A percentile compares a stretch with the other conserved stretches of the same genome.
phyloP scores from a whole-genome alignment of 805 yeast genomes.

The Nakazawaea molendinolei region DNA sequence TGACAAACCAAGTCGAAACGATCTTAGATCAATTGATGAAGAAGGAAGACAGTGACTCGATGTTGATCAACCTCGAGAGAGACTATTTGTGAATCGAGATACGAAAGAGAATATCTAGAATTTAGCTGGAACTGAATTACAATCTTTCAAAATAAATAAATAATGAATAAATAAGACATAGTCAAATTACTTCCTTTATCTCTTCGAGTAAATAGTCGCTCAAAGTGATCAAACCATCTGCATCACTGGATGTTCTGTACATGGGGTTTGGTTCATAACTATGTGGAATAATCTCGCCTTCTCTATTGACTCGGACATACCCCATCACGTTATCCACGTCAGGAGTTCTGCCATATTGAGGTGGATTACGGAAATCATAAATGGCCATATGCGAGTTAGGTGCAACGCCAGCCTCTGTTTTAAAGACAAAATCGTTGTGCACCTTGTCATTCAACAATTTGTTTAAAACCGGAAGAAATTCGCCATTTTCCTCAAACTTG shows the following conservation, averaged over 20 bases:
- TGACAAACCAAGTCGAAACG: slow-evolving; percentile 33
- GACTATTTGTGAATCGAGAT: slow-evolving; percentile 41
- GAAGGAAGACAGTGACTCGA: slow-evolving; percentile 25
- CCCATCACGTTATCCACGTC: slow-evolving; percentile 69
- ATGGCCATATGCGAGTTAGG: slow-evolving; percentile 58
- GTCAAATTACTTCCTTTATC: slow-evolving; percentile 17
- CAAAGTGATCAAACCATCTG: slow-evolving; percentile 43
- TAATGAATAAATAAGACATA: slow-evolving; percentile 4
- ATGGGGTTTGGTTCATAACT: slow-evolving; percentile 52
- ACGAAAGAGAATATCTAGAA: no score
- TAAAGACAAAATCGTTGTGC: slow-evolving; percentile 43
- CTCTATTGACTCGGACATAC: slow-evolving; percentile 50
- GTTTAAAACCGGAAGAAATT: slow-evolving; percentile 20
- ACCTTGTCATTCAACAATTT: slow-evolving; percentile 18
- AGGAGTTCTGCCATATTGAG: slow-evolving; percentile 60
- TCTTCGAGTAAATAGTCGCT: slow-evolving; percentile 44
- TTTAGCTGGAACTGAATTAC: no score
- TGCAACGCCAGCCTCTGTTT: slow-evolving; percentile 48
- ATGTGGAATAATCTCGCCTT: slow-evolving; percentile 47
- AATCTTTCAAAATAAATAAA: slow-evolving; percentile 1
- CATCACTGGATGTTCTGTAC: slow-evolving; percentile 43
- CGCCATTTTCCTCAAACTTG: slow-evolving; percentile 22
- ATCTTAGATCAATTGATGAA: slow-evolving; percentile 28
- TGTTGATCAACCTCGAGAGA: slow-evolving; percentile 36
- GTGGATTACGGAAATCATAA: slow-evolving; percentile 61